Conservation (phyloP, 1,284 basidiomycete genomes). For the Cutaneotrichosporon dermatis region DNA sequence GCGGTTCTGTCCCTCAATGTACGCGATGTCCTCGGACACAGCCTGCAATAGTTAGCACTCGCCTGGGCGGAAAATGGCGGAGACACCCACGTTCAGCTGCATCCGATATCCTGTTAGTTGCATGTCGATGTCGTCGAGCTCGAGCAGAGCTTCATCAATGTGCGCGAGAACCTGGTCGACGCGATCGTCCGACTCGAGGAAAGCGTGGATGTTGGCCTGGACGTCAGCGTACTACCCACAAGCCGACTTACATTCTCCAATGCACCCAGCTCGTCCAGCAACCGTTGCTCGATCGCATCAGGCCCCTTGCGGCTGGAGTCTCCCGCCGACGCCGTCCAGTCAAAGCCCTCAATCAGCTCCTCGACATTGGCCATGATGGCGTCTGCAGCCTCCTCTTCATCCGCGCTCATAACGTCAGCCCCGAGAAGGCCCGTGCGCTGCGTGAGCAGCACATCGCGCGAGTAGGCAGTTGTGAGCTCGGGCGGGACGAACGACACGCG, state of each 20-base stretch:
- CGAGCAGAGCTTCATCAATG: slow-evolving; percentile 77
- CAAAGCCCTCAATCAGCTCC: slow-evolving; percentile 97
- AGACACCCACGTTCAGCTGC: slow-evolving; percentile 71
- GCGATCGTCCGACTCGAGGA: slow-evolving; percentile 85
- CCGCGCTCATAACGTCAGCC: slow-evolving; percentile 41
- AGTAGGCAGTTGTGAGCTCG: slow-evolving; percentile 45
- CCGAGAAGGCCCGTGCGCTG: slow-evolving; percentile 36
- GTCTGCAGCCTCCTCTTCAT: slow-evolving; percentile 64
- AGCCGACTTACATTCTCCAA: slow-evolving; percentile 68
- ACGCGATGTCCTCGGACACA: slow-evolving; percentile 88
- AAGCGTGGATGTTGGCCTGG: slow-evolving; percentile 94
- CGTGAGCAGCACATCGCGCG: slow-evolving; percentile 64
- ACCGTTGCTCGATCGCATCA: slow-evolving; percentile 78
- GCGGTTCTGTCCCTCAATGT: slow-evolving; percentile 93
- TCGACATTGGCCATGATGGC: slow-evolving; percentile 86
- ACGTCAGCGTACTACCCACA: too few species aligned
- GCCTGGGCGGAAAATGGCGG: neutral
- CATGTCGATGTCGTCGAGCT: slow-evolving; percentile 81
- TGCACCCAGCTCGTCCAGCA: slow-evolving; percentile 81
- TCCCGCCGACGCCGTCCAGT: slow-evolving; percentile 63
- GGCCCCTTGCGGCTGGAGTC: slow-evolving; percentile 55
- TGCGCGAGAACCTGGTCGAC: slow-evolving; percentile 80
- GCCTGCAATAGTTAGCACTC: slow-evolving; percentile 55
- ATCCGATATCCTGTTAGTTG: slow-evolving; percentile 87
- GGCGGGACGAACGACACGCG: slow-evolving; percentile 47